phyloP scores from a whole-genome alignment of 2,329 filamentous ascomycete genomes.

The Rhytidhysteron rufulum region DNA sequence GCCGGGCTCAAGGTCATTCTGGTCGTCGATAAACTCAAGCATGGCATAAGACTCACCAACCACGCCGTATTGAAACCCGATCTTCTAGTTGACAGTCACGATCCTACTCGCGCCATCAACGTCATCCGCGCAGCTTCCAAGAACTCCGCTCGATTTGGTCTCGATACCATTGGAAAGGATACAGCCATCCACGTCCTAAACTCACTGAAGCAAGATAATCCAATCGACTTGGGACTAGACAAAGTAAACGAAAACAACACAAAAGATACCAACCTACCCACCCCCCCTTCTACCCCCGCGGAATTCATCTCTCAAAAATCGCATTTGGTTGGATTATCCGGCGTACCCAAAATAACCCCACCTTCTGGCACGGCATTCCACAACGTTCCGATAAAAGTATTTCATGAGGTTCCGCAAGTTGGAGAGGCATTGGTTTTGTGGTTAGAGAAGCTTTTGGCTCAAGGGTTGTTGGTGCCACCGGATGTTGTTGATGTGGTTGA shows the following conservation, averaged over 20 bases:
- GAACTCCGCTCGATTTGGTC: constrained; percentile 59
- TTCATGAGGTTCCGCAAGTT: constrained; percentile 63
- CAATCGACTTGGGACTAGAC: not conserved
- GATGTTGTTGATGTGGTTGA: constrained; percentile 63
- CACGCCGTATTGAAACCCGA: constrained; percentile 52
- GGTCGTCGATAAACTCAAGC: constrained; percentile 64
- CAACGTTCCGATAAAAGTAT: constrained; percentile 70
- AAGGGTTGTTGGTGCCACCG: constrained; percentile 53
- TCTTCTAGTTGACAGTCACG: constrained; percentile 65
- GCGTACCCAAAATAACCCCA: constrained; percentile 56
- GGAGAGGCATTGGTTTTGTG: constrained; percentile 62
- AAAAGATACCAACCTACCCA: constrained; percentile 12
- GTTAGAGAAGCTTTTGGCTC: constrained; percentile 62
- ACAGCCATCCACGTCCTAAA: constrained; percentile 57
- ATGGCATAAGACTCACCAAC: constrained; percentile 46
- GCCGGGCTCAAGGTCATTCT: constrained; percentile 62
- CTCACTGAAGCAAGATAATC: constrained; percentile 40
- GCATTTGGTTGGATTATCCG: constrained; percentile 66
- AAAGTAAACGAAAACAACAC: not conserved
- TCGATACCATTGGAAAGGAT: constrained; percentile 66
- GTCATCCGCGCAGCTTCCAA: constrained; percentile 59
- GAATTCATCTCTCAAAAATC: constrained; percentile 21
- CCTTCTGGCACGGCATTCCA: constrained; percentile 53
- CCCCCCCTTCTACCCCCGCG: constrained; percentile 24
- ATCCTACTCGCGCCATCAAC: constrained; percentile 61